These are phyloP conservation scores for Penicillium freii DNA, from an alignment of 2,329 filamentous ascomycete species.

Conservation along the genomic window DNA sequence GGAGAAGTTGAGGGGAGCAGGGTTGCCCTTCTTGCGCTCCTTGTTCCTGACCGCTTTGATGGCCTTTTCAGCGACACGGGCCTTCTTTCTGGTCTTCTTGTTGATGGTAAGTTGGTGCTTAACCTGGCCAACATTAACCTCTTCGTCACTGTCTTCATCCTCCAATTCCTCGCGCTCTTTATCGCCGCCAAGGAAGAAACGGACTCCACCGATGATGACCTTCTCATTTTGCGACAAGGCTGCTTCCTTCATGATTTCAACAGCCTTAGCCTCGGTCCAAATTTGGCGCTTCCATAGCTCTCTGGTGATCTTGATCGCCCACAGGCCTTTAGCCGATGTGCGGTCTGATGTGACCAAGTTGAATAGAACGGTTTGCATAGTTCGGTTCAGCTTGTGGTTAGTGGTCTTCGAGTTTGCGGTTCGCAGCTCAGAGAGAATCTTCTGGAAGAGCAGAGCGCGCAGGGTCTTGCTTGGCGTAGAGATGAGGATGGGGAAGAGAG, in stretches of 20 bases:
- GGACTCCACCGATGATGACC: slow-evolving; percentile 79
- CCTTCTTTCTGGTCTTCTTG: slow-evolving; percentile 91
- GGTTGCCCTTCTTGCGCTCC: slow-evolving; percentile 83
- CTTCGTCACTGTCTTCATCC: slow-evolving; percentile 81
- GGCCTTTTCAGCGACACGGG: slow-evolving; percentile 74
- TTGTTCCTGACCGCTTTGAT: slow-evolving; percentile 76
- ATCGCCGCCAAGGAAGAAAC: slow-evolving; percentile 94
- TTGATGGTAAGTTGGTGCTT: slow-evolving; percentile 87
- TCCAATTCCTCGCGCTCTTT: slow-evolving; percentile 92
- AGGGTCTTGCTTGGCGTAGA: slow-evolving; percentile 90
- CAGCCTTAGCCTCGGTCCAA: slow-evolving; percentile 90
- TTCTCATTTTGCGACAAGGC: slow-evolving; percentile 88
- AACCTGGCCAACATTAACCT: slow-evolving; percentile 74
- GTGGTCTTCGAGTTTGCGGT: slow-evolving; percentile 81
- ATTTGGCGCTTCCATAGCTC: slow-evolving; percentile 96
- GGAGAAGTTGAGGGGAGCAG: slow-evolving; percentile 91
- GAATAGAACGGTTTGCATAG: slow-evolving; percentile 88
- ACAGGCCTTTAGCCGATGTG: slow-evolving; percentile 80
- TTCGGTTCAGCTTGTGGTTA: slow-evolving; percentile 90
- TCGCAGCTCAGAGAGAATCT: slow-evolving; percentile 87
- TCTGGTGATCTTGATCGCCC: slow-evolving; percentile 92
- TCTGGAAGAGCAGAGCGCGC: slow-evolving; percentile 77
- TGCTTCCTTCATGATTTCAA: slow-evolving; percentile 98
- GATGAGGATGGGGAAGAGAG: slow-evolving; percentile 90
- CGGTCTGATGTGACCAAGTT: slow-evolving; percentile 86